These are phyloP conservation scores for Prinsepia uniflora DNA, from an alignment of 306 rosid species.

Conservation along the genomic window DNA sequence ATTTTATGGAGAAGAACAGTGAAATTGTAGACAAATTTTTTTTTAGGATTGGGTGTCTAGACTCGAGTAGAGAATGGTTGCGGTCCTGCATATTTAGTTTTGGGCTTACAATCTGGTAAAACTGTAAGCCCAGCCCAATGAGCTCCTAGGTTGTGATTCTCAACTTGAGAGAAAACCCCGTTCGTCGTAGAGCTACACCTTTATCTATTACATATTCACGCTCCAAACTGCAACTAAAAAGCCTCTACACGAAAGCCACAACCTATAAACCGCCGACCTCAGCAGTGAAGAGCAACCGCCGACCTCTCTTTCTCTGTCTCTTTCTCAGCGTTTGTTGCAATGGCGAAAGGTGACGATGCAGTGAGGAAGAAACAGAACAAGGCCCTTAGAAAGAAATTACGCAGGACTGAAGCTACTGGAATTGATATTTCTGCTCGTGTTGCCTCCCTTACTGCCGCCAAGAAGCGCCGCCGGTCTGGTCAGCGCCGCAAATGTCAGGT, in stretches of 20 bases:
- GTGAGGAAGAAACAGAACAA: slow-evolving; percentile 56
- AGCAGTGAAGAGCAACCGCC: neutral
- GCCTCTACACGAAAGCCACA: neutral
- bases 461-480: slow-evolving; percentile 89
- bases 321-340: slow-evolving; percentile 17
- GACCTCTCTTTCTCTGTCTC: neutral
- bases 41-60: no score
- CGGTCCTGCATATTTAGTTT: no score
- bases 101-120: no score
- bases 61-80: no score
- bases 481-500: slow-evolving; percentile 89
- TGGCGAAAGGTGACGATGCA: slow-evolving; percentile 86
- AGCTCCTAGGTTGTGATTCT: no score
- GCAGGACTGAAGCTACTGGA: slow-evolving; percentile 31
- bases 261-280: slow-evolving; percentile 23
- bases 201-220: no score
- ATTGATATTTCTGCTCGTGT: slow-evolving; percentile 60
- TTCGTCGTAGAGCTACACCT: no score
- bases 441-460: slow-evolving; percentile 80
- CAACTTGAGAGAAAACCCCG: no score
- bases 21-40: no score
- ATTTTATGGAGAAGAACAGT: no score
- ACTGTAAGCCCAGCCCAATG: no score
- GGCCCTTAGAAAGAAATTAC: slow-evolving; percentile 48
- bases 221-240: neutral